These are phyloP conservation scores for Ophiobolus disseminans DNA, from an alignment of 2,329 filamentous ascomycete genomes.

Conservation along the genomic window DNA sequence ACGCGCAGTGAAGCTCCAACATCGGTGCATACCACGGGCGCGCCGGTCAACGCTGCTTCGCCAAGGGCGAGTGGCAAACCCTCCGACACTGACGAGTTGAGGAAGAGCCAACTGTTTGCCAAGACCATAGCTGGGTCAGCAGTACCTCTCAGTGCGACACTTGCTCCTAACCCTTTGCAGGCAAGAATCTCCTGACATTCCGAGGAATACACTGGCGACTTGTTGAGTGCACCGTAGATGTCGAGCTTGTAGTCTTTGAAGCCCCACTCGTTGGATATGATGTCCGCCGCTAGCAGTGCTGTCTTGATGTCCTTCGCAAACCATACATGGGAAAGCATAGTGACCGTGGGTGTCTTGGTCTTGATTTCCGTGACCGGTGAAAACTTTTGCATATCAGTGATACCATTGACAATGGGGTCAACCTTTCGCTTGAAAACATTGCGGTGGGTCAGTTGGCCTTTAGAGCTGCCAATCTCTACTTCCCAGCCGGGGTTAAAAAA, in stretches of 20 bases:
- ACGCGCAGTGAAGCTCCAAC: conserved; percentile 64
- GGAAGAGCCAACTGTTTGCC: conserved; percentile 52
- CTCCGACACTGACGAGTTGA: conserved; percentile 65
- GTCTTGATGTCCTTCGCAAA: conserved; percentile 70
- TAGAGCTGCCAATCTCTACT: conserved; percentile 65
- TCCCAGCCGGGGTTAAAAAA: conserved; percentile 72
- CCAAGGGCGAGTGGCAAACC: conserved; percentile 64
- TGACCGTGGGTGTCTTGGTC: conserved; percentile 66
- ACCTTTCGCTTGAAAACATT: conserved; percentile 66
- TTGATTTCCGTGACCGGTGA: conserved; percentile 66
- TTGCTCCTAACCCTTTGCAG: conserved; percentile 59
- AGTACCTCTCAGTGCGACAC: conserved; percentile 62
- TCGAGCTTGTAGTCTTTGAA: conserved; percentile 69
- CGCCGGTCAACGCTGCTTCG: conserved; percentile 64
- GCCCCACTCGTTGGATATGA: conserved; percentile 71
- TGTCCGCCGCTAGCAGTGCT: conserved; percentile 67
- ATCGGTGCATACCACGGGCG: conserved; percentile 64
- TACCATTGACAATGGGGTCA: conserved; percentile 70
- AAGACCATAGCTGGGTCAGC: conserved; percentile 60
- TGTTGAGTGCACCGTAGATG: conserved; percentile 69
- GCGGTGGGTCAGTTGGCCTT: conserved; percentile 63
- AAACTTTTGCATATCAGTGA: conserved; percentile 69
- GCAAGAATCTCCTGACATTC: conserved; percentile 66
- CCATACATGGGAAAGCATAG: conserved; percentile 69
- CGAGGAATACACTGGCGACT: conserved; percentile 66